Percentiles rank a stretch among this genome's conserved stretches.
Conservation (phyloP, 1,284 basidiomycete species). For the Mycena sp. region DNA sequence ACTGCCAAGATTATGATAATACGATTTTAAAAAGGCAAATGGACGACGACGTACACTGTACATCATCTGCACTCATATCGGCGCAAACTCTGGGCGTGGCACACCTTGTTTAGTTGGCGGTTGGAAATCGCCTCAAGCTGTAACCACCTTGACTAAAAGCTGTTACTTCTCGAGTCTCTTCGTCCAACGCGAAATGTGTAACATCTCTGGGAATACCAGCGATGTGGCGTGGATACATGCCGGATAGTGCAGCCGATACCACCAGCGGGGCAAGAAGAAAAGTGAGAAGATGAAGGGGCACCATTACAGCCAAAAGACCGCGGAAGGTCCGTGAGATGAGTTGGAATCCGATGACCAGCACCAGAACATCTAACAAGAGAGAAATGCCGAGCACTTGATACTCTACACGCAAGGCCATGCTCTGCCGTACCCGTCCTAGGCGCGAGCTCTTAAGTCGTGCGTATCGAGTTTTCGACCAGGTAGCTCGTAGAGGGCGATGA, state of each 20-base stretch:
- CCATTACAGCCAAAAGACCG: neutral
- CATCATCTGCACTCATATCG: conserved; percentile 7
- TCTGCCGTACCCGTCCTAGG: too few species aligned
- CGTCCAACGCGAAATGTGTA: conserved; percentile 1
- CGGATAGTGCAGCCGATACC: neutral
- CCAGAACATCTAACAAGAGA: too few species aligned
- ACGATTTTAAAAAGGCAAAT: neutral
- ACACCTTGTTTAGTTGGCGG: too few species aligned
- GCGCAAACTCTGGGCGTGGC: neutral
- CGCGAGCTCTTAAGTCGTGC: too few species aligned
- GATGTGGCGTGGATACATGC: neutral
- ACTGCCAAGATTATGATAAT: neutral
- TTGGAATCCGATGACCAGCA: neutral
- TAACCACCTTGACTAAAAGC: neutral
- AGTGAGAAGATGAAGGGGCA: too few species aligned
- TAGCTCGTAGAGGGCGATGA: too few species aligned
- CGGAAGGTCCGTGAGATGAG: neutral
- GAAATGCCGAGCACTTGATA: too few species aligned
- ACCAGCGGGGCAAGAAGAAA: neutral
- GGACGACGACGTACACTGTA: neutral
- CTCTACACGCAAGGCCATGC: too few species aligned
- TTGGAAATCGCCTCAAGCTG: neutral
- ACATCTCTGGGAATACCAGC: neutral
- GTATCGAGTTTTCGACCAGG: too few species aligned
- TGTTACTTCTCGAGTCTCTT: neutral